Conservation (phyloP, 768 basidiomycete genomes). For the Auriscalpium microsporum region DNA sequence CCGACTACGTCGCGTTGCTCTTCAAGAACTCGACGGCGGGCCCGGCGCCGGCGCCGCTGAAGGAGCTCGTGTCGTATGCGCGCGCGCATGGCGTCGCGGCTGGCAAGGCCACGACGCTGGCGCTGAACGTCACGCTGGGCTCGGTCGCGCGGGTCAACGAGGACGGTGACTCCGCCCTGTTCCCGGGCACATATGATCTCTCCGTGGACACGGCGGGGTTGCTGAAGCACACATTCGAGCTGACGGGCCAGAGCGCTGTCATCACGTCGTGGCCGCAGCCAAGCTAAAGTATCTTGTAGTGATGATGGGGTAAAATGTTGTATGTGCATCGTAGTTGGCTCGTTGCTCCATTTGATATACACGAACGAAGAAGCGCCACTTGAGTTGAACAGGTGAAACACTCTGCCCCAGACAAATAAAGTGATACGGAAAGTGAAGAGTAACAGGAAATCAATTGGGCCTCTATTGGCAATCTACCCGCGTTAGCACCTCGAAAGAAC, state of each 20-base stretch:
- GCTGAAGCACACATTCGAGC: constrained; percentile 32
- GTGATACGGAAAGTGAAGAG: no score
- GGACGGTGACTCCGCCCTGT: constrained; percentile 36
- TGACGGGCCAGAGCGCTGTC: constrained; percentile 33
- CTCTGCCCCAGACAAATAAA: no score
- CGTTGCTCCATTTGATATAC: no score
- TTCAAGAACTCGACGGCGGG: constrained; percentile 42
- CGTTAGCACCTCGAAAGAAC: no score
- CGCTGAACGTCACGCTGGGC: constrained; percentile 36
- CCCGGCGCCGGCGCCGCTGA: constrained; percentile 43
- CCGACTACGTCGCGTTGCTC: constrained; percentile 47
- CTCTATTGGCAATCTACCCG: no score
- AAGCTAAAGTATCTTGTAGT: not conserved
- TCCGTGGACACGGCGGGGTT: constrained; percentile 34
- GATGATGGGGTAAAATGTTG: no score
- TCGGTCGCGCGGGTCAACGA: constrained; percentile 41
- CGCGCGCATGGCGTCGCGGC: constrained; percentile 28
- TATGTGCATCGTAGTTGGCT: no score
- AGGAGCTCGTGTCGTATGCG: constrained; percentile 41
- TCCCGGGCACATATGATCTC: constrained; percentile 34
- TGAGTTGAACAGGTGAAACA: no score
- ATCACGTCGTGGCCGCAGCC: constrained; percentile 34
- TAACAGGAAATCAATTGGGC: no score
- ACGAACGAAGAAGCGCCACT: no score
- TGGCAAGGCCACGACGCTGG: constrained; percentile 22